A percentile compares a stretch with the other conserved stretches of the same genome.
Conservation (phyloP, 2,329 filamentous ascomycete genomes). For the Simplicillium sp. region DNA sequence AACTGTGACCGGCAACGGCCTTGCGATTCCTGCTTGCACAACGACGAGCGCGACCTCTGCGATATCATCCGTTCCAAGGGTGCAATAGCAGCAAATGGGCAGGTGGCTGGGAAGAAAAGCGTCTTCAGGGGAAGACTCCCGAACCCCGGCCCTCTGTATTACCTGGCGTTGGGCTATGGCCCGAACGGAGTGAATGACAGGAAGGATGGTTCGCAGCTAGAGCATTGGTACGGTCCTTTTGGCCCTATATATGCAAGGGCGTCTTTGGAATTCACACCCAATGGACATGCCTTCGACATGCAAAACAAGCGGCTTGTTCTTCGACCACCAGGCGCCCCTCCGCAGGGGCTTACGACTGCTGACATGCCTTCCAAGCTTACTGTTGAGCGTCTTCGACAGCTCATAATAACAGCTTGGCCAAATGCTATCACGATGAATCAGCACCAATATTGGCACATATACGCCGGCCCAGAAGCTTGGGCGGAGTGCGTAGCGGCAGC, state of each 20-base stretch:
- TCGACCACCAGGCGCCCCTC: too few relatives aligned
- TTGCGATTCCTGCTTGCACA: slow-evolving; percentile 22
- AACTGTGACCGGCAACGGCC: slow-evolving; percentile 27
- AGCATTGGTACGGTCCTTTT: slow-evolving; percentile 16
- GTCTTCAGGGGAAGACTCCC: slow-evolving; percentile 10
- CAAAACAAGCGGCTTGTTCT: background rate
- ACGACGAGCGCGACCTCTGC: slow-evolving; percentile 10
- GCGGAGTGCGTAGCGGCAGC: too few relatives aligned
- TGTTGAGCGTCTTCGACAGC: too few relatives aligned
- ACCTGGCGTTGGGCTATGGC: slow-evolving; percentile 20
- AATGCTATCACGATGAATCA: too few relatives aligned
- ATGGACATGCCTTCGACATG: background rate
- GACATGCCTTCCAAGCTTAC: too few relatives aligned
- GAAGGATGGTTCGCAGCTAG: slow-evolving; percentile 13
- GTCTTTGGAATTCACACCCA: background rate
- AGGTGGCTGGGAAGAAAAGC: too few relatives aligned
- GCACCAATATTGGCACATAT: too few relatives aligned
- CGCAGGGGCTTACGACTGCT: too few relatives aligned
- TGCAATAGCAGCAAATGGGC: too few relatives aligned
- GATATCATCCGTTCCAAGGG: too few relatives aligned
- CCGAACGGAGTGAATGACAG: slow-evolving; percentile 15
- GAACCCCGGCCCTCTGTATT: slow-evolving; percentile 20
- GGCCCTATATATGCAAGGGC: slow-evolving; percentile 8
- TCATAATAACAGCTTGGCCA: too few relatives aligned
- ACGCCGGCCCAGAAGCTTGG: too few relatives aligned